phyloP scores from a whole-genome alignment of 2,329 filamentous ascomycete species.

The Moelleriella libera region DNA sequence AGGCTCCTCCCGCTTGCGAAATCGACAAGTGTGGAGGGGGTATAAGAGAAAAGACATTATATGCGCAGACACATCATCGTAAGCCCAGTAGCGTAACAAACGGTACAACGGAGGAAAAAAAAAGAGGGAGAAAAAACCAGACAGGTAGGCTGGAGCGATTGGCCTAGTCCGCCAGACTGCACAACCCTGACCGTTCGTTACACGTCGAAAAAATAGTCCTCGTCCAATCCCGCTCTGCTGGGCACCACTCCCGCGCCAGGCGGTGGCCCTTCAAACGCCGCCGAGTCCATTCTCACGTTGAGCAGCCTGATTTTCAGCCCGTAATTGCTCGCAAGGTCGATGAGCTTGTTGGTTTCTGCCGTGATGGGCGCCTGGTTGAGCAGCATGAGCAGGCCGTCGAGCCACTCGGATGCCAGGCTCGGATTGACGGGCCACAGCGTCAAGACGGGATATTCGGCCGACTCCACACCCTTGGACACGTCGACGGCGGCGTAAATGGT shows the following conservation, averaged over 20 bases:
- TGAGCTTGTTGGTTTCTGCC: constrained; percentile 84
- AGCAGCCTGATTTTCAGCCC: constrained; percentile 84
- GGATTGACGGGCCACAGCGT: constrained; percentile 72
- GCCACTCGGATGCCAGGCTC: constrained; percentile 84
- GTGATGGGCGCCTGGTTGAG: constrained; percentile 93
- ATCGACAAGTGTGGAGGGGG: neutral
- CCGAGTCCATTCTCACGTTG: constrained; percentile 76
- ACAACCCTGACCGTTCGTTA: constrained; percentile 14
- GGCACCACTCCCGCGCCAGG: constrained; percentile 66
- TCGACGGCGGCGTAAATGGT: constrained; percentile 53
- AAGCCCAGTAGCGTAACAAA: neutral
- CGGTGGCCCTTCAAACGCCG: constrained; percentile 49
- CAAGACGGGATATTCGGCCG: constrained; percentile 59
- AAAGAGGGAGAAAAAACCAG: neutral
- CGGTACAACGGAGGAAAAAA: neutral
- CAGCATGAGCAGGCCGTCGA: constrained; percentile 89
- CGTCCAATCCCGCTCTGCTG: constrained; percentile 70
- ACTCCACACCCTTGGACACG: constrained; percentile 17
- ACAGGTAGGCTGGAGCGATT: neutral
- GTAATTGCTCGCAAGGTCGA: constrained; percentile 76
- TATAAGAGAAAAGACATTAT: neutral
- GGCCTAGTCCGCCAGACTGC: neutral
- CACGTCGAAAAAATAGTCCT: constrained; percentile 86
- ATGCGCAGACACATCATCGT: neutral
- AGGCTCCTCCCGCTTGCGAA: neutral